These are phyloP conservation scores for Sambucus nigra DNA, from an alignment of 129 eudicot species.

Conservation along the genomic window DNA sequence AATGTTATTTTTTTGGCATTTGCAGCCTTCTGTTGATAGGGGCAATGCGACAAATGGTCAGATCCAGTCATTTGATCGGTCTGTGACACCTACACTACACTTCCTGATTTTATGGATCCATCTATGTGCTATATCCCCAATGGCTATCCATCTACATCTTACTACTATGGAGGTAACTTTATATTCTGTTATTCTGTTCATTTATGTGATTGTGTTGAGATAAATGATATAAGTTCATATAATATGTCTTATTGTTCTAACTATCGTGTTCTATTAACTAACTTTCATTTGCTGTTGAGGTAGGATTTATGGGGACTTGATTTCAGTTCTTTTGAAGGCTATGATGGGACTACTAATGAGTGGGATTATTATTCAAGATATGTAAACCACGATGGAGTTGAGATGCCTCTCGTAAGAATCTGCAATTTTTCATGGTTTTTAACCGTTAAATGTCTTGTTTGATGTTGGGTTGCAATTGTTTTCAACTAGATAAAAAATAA, in stretches of 20 bases:
- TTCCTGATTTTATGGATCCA: constrained; percentile 61
- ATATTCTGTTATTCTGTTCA: neutral
- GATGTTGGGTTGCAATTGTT: no score
- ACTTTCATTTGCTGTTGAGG: no score
- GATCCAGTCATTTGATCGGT: constrained; percentile 34
- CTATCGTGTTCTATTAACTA: no score
- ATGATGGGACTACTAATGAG: constrained; percentile 49
- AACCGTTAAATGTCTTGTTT: no score
- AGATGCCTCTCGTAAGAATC: constrained; percentile 49
- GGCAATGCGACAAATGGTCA: constrained; percentile 30
- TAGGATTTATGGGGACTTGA: neutral
- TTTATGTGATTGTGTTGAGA: neutral
- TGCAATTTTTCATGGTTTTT: no score
- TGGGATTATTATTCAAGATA: constrained; percentile 62
- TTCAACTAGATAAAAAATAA: no score
- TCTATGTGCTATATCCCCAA: constrained; percentile 42
- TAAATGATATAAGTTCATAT: no score
- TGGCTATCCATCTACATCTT: constrained; percentile 39
- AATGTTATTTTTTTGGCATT: neutral
- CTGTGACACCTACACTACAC: constrained; percentile 39
- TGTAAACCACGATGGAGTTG: constrained; percentile 58
- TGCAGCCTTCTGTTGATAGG: constrained; percentile 28
- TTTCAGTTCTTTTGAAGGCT: constrained; percentile 21
- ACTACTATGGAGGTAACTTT: constrained; percentile 53
- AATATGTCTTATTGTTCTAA: no score